Base-by-base conservation (phyloP, 2,329 filamentous ascomycete species). In the Hypoxylon sp. region DNA sequence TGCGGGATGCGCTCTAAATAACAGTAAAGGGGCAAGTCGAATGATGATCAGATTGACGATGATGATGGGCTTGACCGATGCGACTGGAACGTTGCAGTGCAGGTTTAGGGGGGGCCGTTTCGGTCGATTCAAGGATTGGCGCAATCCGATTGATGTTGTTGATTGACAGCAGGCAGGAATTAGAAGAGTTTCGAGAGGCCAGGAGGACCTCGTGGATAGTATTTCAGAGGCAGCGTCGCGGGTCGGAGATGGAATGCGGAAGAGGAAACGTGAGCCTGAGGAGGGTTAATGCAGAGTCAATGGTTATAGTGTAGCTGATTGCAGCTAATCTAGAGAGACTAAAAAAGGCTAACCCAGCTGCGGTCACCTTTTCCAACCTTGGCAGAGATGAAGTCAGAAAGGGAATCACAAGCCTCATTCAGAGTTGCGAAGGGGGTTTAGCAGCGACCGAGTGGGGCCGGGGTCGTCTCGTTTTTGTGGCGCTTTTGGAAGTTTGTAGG, bases 51-150 rank as follows among this genome's bases (percentile, higher is more conserved):
- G 42, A 66, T 63, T 54, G 55, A 66, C 48, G 49, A 66, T 51
- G 49, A 54, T 54, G 59, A 63, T 48, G 52, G 58, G 42, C 49
- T 56, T 53, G 56, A 52, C 54, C 54, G 55, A 67, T 69, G 61
- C 64, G 61, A 64, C 64, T 59, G 60, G 50, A 67, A 65, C 42
- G 67, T 64, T 67, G 54, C 57, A 67, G 54, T 65, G 63, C 50
- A 65, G 67, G 24, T 9, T 28, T n/a, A n/a, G n/a, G 28, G 48
- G 46, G 44, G 38, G 32, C 46, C 5, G 26, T 64, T 33, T 58
- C 51, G 52, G 38, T 59, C 50, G 50, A 59, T 61, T 64, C 20
- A 56, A 55, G 24, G 59, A 40, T 48, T 56, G 60, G 63, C 56
- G 54, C 33, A 50, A 59, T 67, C 50, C 51, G 53, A 62, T 51